Base-by-base conservation (phyloP, 768 basidiomycete genomes). In the Candolleomyces eurysporus region DNA sequence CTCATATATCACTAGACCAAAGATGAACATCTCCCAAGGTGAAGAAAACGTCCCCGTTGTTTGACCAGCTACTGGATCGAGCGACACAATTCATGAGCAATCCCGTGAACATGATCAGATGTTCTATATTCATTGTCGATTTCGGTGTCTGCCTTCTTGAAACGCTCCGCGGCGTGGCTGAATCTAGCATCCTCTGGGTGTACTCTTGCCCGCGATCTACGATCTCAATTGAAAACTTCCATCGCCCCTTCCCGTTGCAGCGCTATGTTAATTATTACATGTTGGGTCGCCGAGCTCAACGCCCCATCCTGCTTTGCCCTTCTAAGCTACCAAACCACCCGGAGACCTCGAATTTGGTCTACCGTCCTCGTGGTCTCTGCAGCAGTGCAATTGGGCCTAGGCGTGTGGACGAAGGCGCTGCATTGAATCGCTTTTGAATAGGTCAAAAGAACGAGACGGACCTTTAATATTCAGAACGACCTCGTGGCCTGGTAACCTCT, bases 81-180 rank as follows among this genome's bases (percentile, higher is more conserved):
- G 45, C 45, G 4, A 3, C 36, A 36, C 36, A 36, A 36, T 36
- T 36, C 36, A 21, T 46, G 45, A 21, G 16, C 45, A 17, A 17
- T 46, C 45, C 45, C 45, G 45, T 17, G 45, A 46, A 46, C 19
- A 46, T 46, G 45, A 46, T 46, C 45, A 46, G 45, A 46, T 46
- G 45, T 14, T 46, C 45, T 46, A 46, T 46, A 8, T 46, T 46
- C 45, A 46, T 21, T 21, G 45, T 17, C 45, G 32, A 61, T 53
- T 49, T 57, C 49, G 54, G 39, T 50, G 57, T 49, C 36, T 14
- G 39, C 30, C 59, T 64, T 63, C 51, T 36, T 54, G 32, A 55
- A 57, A 53, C 52, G 57, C 59, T 51, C 58, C 60, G 60, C 65
- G 63, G 60, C 51, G 16, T 46, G 45, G 45, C 45, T 17, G 45